A percentile compares a stretch with the other conserved stretches of the same genome.
These are phyloP conservation scores for Coemansia sp. DNA, from an alignment of 192 early-diverging fungal species.

Conservation along the genomic window DNA sequence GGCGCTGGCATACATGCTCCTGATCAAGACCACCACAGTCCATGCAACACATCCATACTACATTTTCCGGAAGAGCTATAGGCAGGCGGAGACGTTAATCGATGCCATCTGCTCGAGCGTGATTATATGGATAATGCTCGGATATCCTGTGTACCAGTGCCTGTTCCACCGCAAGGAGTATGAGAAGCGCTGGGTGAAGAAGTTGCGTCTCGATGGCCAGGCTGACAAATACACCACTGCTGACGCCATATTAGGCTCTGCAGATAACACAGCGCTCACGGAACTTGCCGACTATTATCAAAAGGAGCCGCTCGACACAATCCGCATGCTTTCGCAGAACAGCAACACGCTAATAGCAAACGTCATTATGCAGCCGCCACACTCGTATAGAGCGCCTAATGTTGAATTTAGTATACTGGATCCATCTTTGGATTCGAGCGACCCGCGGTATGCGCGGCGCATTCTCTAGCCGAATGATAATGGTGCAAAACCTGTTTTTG, in stretches of 20 bases:
- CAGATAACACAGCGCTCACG: conserved; percentile 13
- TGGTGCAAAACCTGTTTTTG: no score
- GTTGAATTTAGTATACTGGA: conserved; percentile 11
- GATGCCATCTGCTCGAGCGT: conserved; percentile 11
- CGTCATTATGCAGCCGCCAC: not conserved
- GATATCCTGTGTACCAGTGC: conserved; percentile 22
- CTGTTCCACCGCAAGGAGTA: conserved; percentile 20
- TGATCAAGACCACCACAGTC: conserved; percentile 30
- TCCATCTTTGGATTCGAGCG: conserved; percentile 11
- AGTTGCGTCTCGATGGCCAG: conserved; percentile 25
- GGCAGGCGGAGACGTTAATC: conserved; percentile 18
- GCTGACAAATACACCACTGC: conserved; percentile 20
- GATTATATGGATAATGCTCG: conserved; percentile 31
- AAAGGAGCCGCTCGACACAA: conserved; percentile 18
- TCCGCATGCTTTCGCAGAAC: conserved; percentile 19
- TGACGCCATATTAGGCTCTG: not conserved
- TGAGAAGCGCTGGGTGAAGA: conserved; percentile 26
- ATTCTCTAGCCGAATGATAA: conserved; percentile 9
- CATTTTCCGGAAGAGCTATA: conserved; percentile 15
- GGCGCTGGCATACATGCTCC: conserved; percentile 14
- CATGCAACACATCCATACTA: conserved; percentile 31
- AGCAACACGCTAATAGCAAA: conserved; percentile 7
- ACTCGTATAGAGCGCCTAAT: conserved; percentile 11
- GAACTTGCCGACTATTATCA: conserved; percentile 14
- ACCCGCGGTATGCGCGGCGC: conserved; percentile 4